Conservation (phyloP, 2,329 filamentous ascomycete species). For the Fusarium chaquense region DNA sequence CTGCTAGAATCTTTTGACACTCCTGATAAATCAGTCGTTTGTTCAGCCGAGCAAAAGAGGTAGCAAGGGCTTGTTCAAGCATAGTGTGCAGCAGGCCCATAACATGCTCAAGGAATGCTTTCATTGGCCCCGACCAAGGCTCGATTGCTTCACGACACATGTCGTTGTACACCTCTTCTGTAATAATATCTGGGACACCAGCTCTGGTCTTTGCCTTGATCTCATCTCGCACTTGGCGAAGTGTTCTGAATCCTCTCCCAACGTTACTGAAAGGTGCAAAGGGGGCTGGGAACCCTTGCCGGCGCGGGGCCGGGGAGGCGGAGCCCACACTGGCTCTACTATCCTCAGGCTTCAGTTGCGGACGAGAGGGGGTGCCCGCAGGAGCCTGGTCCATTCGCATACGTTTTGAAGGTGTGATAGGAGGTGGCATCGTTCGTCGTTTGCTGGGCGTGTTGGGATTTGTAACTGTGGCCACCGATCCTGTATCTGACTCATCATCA, state of each 20-base stretch:
- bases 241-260: slow-evolving; percentile 58
- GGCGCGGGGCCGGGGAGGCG: slow-evolving; percentile 25
- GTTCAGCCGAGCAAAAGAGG: slow-evolving; percentile 61
- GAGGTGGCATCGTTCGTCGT: slow-evolving; percentile 45
- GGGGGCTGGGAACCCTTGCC: slow-evolving; percentile 48
- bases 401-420: slow-evolving; percentile 53
- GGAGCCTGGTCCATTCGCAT: slow-evolving; percentile 41
- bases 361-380: slow-evolving; percentile 23
- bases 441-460: slow-evolving; percentile 48
- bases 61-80: slow-evolving; percentile 60
- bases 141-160: slow-evolving; percentile 68
- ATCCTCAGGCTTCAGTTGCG: slow-evolving; percentile 56
- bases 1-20: slow-evolving; percentile 57
- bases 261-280: slow-evolving; percentile 57
- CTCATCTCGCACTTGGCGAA: slow-evolving; percentile 65
- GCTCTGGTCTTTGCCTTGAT: slow-evolving; percentile 67
- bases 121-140: slow-evolving; percentile 68
- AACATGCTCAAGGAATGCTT: slow-evolving; percentile 61
- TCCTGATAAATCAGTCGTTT: slow-evolving; percentile 64
- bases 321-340: slow-evolving; percentile 42
- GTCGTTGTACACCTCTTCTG: slow-evolving; percentile 69
- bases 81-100: slow-evolving; percentile 61
- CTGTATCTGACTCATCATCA: slow-evolving; percentile 55
- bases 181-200: slow-evolving; percentile 69
- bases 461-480: slow-evolving; percentile 38